Base-by-base conservation (phyloP, 2,329 filamentous ascomycete species). In the Ophiostoma ips region DNA sequence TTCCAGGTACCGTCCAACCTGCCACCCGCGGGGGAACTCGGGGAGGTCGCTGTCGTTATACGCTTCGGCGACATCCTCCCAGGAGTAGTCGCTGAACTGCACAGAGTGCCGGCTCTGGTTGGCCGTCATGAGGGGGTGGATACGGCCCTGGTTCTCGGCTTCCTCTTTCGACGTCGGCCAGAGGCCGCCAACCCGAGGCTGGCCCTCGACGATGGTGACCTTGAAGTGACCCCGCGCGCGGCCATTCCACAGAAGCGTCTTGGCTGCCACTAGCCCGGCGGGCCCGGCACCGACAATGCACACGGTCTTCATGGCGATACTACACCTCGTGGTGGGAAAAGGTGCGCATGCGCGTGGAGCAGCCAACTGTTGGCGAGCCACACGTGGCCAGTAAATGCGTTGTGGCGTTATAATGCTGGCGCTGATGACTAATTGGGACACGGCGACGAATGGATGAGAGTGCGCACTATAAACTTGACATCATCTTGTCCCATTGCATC, bases 41-140 rank as follows among this genome's bases (percentile, higher is more conserved):
- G 82, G 79, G 3, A 33, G 16, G 1, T 46, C 34, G n/a, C 50
- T 46, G 2, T 43, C 47, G 5, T 16, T 30, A 15, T 9, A 43
- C 21, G 28, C 48, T 5, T n/a, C 19, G 4, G 64, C 64, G 5
- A 24, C 18, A 40, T 71, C 66, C 3, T 74, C 70, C 86, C 86
- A 94, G 6, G 83, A 75, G 21, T 87, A 63, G 60, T 90, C 87
- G 55, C 76, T 79, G 58, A 82, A 82, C 57, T 77, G 74, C 55
- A 92, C 79, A 0, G 84, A 87, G 63, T 87, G 86, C 43, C 75
- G 76, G 65, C 83, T 88, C 58, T 89, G 77, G 61, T 94, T 94
- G 4, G 77, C 77, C 15, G 76, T 70, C 71, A 84, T 84, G 48
- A 83, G 72, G 9, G 82, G 83, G 54, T 83, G 77, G 15, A 83